Conservation (phyloP, 768 basidiomycete species). For the Boletus sensibilis region DNA sequence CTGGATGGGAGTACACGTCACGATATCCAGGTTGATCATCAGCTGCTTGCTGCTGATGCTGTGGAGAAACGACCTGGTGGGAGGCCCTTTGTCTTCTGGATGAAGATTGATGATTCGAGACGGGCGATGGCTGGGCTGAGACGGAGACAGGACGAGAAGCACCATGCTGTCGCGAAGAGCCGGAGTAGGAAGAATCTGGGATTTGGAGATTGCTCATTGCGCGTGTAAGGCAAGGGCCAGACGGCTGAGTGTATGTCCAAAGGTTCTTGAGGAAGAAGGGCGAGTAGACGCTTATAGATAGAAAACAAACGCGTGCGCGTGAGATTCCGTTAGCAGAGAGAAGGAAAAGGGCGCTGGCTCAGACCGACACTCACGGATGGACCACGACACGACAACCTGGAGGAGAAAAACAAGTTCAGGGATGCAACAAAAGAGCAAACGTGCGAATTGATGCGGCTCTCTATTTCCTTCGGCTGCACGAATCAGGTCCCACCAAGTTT, state of each 20-base stretch:
- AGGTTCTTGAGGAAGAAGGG: neutral
- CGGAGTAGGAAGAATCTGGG: constrained; percentile 42
- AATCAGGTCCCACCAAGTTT: constrained; percentile 1
- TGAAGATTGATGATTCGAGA: constrained; percentile 39
- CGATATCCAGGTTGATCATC: constrained; percentile 53
- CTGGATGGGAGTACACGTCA: constrained; percentile 83
- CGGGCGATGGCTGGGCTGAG: constrained; percentile 50
- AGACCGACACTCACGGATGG: constrained; percentile 16
- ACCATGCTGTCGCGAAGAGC: constrained; percentile 44
- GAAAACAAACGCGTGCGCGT: constrained; percentile 25
- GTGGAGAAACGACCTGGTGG: constrained; percentile 61
- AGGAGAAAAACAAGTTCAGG: constrained; percentile 15
- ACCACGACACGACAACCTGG: constrained; percentile 6
- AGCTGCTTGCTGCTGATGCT: constrained; percentile 37
- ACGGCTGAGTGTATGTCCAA: neutral
- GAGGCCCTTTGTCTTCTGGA: constrained; percentile 69
- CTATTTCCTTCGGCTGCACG: constrained; percentile 11
- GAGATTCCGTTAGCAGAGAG: constrained; percentile 16
- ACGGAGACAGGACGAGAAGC: constrained; percentile 59
- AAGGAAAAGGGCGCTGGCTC: constrained; percentile 10
- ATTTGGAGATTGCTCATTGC: constrained; percentile 42
- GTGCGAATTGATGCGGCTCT: constrained; percentile 30
- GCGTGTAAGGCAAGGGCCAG: constrained; percentile 3
- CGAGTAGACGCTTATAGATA: constrained; percentile 12
- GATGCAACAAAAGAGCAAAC: constrained; percentile 19